phyloP scores from a whole-genome alignment of 805 yeast genomes.

The Priceomyces carsonii region DNA sequence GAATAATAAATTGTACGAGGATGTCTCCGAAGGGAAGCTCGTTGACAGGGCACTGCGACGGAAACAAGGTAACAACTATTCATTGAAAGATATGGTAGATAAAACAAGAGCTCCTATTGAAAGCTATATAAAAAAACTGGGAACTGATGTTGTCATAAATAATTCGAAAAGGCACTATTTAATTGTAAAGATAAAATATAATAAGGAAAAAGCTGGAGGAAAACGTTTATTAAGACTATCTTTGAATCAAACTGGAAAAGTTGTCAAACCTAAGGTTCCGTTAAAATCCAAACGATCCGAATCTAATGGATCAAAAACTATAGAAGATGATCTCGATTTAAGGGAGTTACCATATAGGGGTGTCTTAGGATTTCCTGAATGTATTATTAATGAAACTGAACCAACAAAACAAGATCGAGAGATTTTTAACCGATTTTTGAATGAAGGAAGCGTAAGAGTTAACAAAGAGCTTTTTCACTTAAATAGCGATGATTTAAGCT shows the following conservation, averaged over 20 bases:
- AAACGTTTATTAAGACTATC: neutral
- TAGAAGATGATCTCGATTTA: slow-evolving; percentile 14
- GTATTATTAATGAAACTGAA: slow-evolving; percentile 58
- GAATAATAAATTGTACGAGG: slow-evolving; percentile 27
- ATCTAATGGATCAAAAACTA: neutral
- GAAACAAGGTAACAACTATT: slow-evolving; percentile 14
- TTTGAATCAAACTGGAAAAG: neutral
- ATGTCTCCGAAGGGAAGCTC: slow-evolving; percentile 18
- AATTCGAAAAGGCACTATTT: neutral
- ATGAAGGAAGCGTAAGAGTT: slow-evolving; percentile 40
- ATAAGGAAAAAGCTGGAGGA: slow-evolving; percentile 1
- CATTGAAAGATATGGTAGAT: slow-evolving; percentile 13
- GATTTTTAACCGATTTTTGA: slow-evolving; percentile 44
- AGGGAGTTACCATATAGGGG: slow-evolving; percentile 70
- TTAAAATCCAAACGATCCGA: neutral
- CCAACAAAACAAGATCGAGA: slow-evolving; percentile 56
- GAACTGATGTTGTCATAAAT: slow-evolving; percentile 3
- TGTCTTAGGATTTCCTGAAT: slow-evolving; percentile 56
- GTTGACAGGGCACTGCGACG: slow-evolving; percentile 23
- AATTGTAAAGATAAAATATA: slow-evolving; percentile 7
- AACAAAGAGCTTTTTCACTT: slow-evolving; percentile 30
- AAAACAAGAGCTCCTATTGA: too few species aligned
- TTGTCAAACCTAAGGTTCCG: neutral
- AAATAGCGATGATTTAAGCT: slow-evolving; percentile 12
- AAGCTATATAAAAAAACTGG: too few species aligned